Evolutionary conservation across 345 rosid genomes (phyloP), one percentile per base, ranked within the genome.

Genomic region (Euphorbia tirucalli): DNA sequence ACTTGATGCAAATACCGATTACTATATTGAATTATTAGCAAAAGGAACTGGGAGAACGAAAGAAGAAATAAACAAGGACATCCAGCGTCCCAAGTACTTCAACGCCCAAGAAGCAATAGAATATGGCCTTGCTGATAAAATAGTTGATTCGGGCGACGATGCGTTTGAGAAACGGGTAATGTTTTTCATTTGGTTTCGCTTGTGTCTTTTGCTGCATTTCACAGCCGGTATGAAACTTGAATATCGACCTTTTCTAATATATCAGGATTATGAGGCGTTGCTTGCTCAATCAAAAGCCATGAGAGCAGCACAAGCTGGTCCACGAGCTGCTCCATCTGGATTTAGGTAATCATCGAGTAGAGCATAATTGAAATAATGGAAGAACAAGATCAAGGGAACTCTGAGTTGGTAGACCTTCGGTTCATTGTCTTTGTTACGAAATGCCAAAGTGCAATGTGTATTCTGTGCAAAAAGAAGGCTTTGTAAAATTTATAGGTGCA

Each of bases 71-170:
- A 65, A 43, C 14, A 84, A 89, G 71, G 99, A 89, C 57, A 74
- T 89, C 55, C 90, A 88, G 72, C 83, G 89, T 64, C 87, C 92
- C 43, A 90, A 90, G 62, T 92, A 81, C 83, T 78, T 92, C 39
- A 81, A 74, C 35, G 91, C 92, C 31, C 83, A 90, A 70, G 87
- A 83, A 79, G 96, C 95, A 21, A 85, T 92, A 39, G 97, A 88
- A 54, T 92, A 90, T 71, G 99, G 99, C 50, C 69, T 95, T 57
- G 99, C 87, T 37, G 99, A 95, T 84, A 90, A 89, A 83, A 79
- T 90, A 61, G 77, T 89, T 19, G 82, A 80, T 83, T 80, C 90
- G 1, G 81, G 73, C 60, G 89, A 90, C 66, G 62, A 68, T 31
- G 87, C 90, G 18, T 93, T 78, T 27, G 88, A 88, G 81, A 87